Evolutionary conservation across 129 eudicot genomes (phyloP).

Genomic region (Helianthus annuus): HanXRQr2.0-SUNRISE NC_035443.2:8469857-8470356

Average conservation of each 20-base stretch:
- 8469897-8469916: too few species aligned
- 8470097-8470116: slow-evolving; percentile 12
- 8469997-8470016: slow-evolving; percentile 29
- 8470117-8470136: neutral
- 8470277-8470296: slow-evolving; percentile 11
- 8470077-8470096: slow-evolving; percentile 37
- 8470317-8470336: slow-evolving; percentile 29
- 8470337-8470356: slow-evolving; percentile 25
- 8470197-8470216: slow-evolving; percentile 23
- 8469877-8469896: too few species aligned
- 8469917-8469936: too few species aligned
- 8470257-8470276: slow-evolving; percentile 13
- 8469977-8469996: slow-evolving; percentile 1
- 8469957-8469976: too few species aligned
- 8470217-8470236: slow-evolving; percentile 19
- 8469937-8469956: too few species aligned
- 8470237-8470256: slow-evolving; percentile 26
- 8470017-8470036: slow-evolving; percentile 22
- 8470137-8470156: slow-evolving; percentile 3
- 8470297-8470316: slow-evolving; percentile 29
- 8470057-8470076: slow-evolving; percentile 24
- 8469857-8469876: too few species aligned
- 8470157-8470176: slow-evolving; percentile 11
- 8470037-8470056: slow-evolving; percentile 29
- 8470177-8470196: slow-evolving; percentile 21